These are phyloP conservation scores for Stygiomarasmius scandens DNA, from an alignment of 1,284 basidiomycete species.

Conservation along the genomic window DNA sequence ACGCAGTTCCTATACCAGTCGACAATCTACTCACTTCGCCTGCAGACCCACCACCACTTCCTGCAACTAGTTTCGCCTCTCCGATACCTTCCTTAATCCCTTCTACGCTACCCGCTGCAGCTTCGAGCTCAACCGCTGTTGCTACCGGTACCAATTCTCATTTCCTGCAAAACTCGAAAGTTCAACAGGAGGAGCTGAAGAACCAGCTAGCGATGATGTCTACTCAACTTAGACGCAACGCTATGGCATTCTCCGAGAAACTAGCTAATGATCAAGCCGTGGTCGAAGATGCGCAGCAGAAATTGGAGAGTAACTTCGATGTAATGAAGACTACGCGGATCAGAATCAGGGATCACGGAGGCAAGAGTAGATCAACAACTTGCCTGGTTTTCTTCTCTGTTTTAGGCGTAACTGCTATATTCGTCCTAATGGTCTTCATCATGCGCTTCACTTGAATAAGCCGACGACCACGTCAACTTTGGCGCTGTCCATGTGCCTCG, in stretches of 20 bases:
- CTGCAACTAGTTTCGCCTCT: slow-evolving; percentile 2
- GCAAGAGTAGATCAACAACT: slow-evolving; percentile 71
- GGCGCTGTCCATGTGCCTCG: background rate
- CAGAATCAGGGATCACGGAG: slow-evolving; percentile 63
- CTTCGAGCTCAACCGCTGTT: slow-evolving; percentile 34
- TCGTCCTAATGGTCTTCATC: slow-evolving; percentile 71
- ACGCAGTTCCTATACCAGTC: slow-evolving; percentile 7
- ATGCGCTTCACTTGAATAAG: slow-evolving; percentile 61
- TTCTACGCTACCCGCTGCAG: slow-evolving; percentile 28
- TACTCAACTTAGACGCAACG: slow-evolving; percentile 73
- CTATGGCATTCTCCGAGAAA: slow-evolving; percentile 66
- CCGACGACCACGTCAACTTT: background rate
- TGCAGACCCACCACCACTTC: slow-evolving; percentile 10
- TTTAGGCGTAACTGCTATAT: slow-evolving; percentile 59
- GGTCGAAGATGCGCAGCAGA: slow-evolving; percentile 61
- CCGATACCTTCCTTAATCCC: slow-evolving; percentile 20
- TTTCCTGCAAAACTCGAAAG: slow-evolving; percentile 54
- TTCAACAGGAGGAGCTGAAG: slow-evolving; percentile 72
- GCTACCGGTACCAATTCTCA: slow-evolving; percentile 33
- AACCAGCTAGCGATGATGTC: slow-evolving; percentile 79
- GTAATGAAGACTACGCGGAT: slow-evolving; percentile 67
- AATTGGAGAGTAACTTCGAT: slow-evolving; percentile 72
- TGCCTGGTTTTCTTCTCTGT: slow-evolving; percentile 69
- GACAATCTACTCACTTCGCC: slow-evolving; percentile 17
- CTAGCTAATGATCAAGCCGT: slow-evolving; percentile 68